A percentile compares a stretch with the other conserved stretches of the same genome.
Evolutionary conservation across 805 yeast species (phyloP).

Genomic region (Priceomyces haplophilus): DNA sequence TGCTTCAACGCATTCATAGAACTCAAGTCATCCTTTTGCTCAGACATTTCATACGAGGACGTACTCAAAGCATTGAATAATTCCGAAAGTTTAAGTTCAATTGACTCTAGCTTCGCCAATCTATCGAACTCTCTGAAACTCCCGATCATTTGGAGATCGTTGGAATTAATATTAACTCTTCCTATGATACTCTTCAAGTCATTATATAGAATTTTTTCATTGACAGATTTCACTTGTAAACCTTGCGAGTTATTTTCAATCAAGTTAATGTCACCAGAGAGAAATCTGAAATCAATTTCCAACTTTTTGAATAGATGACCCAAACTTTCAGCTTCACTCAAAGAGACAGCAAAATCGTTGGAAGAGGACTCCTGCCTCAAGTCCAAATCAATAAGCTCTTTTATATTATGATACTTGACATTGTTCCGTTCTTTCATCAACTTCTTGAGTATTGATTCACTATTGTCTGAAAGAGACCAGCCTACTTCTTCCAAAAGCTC

Average conservation of each 20-base stretch:
- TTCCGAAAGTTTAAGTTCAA: slow-evolving; percentile 56
- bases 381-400: slow-evolving; percentile 37
- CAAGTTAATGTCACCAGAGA: slow-evolving; percentile 64
- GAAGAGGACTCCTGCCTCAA: slow-evolving; percentile 31
- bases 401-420: slow-evolving; percentile 61
- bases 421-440: slow-evolving; percentile 57
- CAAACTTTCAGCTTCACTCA: slow-evolving; percentile 36
- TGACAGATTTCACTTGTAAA: slow-evolving; percentile 76
- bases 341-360: slow-evolving; percentile 31
- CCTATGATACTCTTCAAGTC: slow-evolving; percentile 66
- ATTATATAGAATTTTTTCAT: slow-evolving; percentile 70
- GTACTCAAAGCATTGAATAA: slow-evolving; percentile 65
- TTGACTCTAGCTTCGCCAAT: slow-evolving; percentile 34
- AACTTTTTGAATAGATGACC: slow-evolving; percentile 36
- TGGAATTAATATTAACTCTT: slow-evolving; percentile 64
- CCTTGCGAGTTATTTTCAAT: slow-evolving; percentile 79
- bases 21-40: slow-evolving; percentile 46
- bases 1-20: slow-evolving; percentile 72
- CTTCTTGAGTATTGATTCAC: slow-evolving; percentile 54
- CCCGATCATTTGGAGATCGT: slow-evolving; percentile 47
- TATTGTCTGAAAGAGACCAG: slow-evolving; percentile 70
- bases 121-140: slow-evolving; percentile 49
- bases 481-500: slow-evolving; percentile 75
- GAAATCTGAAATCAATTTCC: slow-evolving; percentile 36
- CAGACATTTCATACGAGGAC: slow-evolving; percentile 44